Conservation (phyloP, 2,329 filamentous ascomycete species). For the Sporothrix brunneoviolacea region DNA sequence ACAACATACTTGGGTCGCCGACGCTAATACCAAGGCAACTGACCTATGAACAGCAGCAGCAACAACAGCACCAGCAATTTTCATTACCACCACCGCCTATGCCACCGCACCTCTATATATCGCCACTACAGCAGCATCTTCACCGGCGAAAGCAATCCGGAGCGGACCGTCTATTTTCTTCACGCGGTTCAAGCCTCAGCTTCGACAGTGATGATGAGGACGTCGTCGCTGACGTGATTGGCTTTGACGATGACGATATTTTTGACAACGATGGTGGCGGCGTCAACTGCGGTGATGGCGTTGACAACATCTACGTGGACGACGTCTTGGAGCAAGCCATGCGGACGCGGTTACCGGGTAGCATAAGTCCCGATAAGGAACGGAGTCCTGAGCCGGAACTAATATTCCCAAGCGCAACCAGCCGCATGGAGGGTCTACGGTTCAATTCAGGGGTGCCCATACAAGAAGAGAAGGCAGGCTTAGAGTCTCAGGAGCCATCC, state of each 20-base stretch:
- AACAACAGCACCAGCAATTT: background rate
- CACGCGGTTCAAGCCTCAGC: constrained; percentile 28
- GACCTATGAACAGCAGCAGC: background rate
- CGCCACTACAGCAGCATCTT: constrained; percentile 1
- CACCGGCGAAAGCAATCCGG: background rate
- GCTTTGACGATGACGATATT: constrained; percentile 13
- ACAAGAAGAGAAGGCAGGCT: constrained; percentile 21
- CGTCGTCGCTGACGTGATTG: constrained; percentile 23
- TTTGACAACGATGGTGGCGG: constrained; percentile 6
- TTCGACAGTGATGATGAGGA: constrained; percentile 30
- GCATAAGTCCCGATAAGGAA: constrained; percentile 48
- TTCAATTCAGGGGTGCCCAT: background rate
- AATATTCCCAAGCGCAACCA: constrained; percentile 24
- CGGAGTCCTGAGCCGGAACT: constrained; percentile 41
- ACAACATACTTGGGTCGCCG: constrained; percentile 44
- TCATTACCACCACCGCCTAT: background rate
- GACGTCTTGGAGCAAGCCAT: constrained; percentile 45
- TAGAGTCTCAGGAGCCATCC: constrained; percentile 27
- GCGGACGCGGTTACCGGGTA: constrained; percentile 49
- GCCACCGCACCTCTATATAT: background rate
- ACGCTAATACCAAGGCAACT: constrained; percentile 2
- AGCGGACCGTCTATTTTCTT: constrained; percentile 1
- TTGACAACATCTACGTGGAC: constrained; percentile 22
- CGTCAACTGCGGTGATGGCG: constrained; percentile 12
- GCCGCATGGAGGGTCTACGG: constrained; percentile 1